Conservation (phyloP, 1,139 yeast genomes). For the Hyphopichia burtonii region DNA sequence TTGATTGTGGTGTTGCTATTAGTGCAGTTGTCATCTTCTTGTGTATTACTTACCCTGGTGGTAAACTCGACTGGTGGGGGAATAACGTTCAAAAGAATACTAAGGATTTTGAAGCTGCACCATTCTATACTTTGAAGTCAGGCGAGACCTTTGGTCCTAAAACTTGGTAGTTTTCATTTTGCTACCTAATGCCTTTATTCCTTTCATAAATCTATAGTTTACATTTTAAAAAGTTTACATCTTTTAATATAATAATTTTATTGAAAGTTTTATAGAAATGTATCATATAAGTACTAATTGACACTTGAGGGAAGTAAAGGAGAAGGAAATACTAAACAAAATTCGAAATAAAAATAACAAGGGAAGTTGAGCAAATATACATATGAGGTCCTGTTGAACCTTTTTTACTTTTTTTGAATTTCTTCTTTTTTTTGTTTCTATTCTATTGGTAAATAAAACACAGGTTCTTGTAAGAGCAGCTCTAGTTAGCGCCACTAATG, state of each 20-base stretch:
- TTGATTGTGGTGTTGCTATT: conserved; percentile 46
- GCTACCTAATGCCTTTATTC: not conserved
- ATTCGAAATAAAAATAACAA: not conserved
- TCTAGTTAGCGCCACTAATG: conserved; percentile 35
- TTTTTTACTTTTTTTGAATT: not conserved
- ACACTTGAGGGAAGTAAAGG: not conserved
- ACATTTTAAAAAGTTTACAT: no score
- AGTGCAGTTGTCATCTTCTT: conserved; percentile 39
- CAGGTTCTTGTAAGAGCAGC: no score
- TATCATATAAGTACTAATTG: not conserved
- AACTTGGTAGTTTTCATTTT: conserved; percentile 31
- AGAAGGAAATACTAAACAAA: not conserved
- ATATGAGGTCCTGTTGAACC: not conserved
- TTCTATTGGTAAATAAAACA: no score
- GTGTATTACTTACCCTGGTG: conserved; percentile 31
- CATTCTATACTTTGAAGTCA: conserved; percentile 24
- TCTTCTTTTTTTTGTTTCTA: no score
- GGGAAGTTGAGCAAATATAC: not conserved
- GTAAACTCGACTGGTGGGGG: conserved; percentile 40
- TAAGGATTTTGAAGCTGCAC: conserved; percentile 17
- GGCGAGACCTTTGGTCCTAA: conserved; percentile 42
- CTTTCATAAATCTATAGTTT: no score
- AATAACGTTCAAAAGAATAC: conserved; percentile 14
- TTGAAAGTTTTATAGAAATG: not conserved
- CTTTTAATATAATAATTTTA: no score